Percentiles rank a stretch among this genome's conserved stretches.
phyloP scores from a whole-genome alignment of 78 protist genomes.

The Dictyostelium discoideum region dicty_2.7 NC_007088.5:4156501-4157000 shows the following conservation, averaged over 20 bases:
- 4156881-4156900: constrained; percentile 7
- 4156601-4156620: constrained; percentile 12
- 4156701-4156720: neutral
- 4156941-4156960: too few species aligned
- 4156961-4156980: neutral
- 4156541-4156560: neutral
- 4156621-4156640: neutral
- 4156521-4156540: neutral
- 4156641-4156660: constrained; percentile 25
- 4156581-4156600: constrained; percentile 6
- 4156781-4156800: neutral
- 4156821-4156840: neutral
- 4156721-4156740: neutral
- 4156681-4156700: constrained; percentile 12
- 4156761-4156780: neutral
- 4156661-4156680: constrained; percentile 4
- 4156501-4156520: constrained; percentile 19
- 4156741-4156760: constrained; percentile 9
- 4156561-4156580: constrained; percentile 3
- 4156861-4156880: neutral
- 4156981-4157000: neutral
- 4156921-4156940: too few species aligned
- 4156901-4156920: neutral
- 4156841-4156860: neutral
- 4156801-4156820: neutral